Base-by-base conservation (phyloP, 352 stramenopile genomes). In the Globisporangium orthogonon region DNA sequence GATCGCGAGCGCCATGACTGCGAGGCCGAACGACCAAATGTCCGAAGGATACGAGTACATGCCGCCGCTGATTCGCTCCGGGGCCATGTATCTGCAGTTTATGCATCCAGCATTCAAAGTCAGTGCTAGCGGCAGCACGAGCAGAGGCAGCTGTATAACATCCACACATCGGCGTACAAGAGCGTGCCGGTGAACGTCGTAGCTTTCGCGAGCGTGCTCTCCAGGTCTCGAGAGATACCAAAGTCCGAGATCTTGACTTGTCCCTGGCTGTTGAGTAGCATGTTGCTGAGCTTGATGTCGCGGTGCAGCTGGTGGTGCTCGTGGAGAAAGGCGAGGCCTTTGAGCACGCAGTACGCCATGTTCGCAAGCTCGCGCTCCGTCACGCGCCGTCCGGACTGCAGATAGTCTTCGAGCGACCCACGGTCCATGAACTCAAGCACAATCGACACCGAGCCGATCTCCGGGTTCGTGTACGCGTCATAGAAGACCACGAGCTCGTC, bases 241-340 rank as follows among this genome's bases (percentile, higher is more conserved):
- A 94, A 94, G 58, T 94, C 84, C 3, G 84, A 94, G 52, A 94
- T 94, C 70, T 94, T 94, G 56, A 92, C 81, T 59, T 86, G 63
- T 0, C 82, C 80, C 40, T 75, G 62, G 18, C 81, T 71, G 64
- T 96, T 97, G 43, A 98, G 83, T 10, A 98, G 81, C 69, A 98
- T 91, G 71, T 98, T 98, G 59, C 86, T 96, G 18, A 95, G 87
- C 59, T 98, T 98, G 62, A 98, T 96, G 41, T 98, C 94, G 43
- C 94, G 83, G 62, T 98, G 94, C 6, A 98, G 61, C 39, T 97
- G 88, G 44, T 94, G 83, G 52, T 91, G 76, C 33, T 88, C 73
- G 57, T 98, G 91, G 37, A 98, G 57, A 58, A 96, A 98, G 0
- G 69, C 69, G 2, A 98, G 69, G 0, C 90, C 92, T 52, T 86